A percentile compares a stretch with the other conserved stretches of the same genome.
phyloP scores from a whole-genome alignment of 176 grass and related monocot genomes.

The Oryza glaberrima region DNA sequence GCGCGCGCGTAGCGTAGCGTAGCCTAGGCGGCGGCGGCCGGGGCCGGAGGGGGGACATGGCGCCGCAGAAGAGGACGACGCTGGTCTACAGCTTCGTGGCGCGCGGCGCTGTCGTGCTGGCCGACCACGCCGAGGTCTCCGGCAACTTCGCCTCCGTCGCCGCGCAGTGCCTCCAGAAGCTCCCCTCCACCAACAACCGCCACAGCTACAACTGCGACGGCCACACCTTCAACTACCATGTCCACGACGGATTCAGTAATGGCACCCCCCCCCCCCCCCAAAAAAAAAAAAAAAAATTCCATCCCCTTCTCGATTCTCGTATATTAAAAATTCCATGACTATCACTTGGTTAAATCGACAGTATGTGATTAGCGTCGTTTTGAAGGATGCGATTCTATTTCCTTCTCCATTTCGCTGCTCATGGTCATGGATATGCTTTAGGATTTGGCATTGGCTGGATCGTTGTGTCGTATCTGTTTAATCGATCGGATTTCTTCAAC shows the following conservation, averaged over 20 bases:
- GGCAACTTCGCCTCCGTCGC: conserved; percentile 80
- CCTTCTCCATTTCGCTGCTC: background rate
- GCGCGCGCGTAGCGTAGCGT: background rate
- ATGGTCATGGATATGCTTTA: background rate
- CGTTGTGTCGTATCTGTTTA: background rate
- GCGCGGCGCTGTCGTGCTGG: conserved; percentile 58
- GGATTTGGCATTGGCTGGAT: background rate
- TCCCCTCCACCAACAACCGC: conserved; percentile 64
- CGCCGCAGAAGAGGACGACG: conserved; percentile 40
- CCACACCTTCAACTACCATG: conserved; percentile 83
- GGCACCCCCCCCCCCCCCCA: background rate
- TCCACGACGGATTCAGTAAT: conserved; percentile 81
- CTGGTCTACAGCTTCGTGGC: conserved; percentile 78
- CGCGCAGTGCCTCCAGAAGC: conserved; percentile 69
- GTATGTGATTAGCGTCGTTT: background rate
- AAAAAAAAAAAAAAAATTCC: background rate
- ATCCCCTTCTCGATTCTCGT: background rate
- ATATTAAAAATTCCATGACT: no score
- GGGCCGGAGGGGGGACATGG: conserved; percentile 41
- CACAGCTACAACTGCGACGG: conserved; percentile 74
- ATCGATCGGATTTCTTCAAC: background rate
- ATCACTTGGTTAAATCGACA: no score
- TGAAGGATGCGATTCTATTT: background rate
- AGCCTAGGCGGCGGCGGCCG: conserved; percentile 5
- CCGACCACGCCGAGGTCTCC: conserved; percentile 67